Evolutionary conservation across 371 early-diverging fungal species (phyloP).

Genomic region (Zopfochytrium polystomum): DNA sequence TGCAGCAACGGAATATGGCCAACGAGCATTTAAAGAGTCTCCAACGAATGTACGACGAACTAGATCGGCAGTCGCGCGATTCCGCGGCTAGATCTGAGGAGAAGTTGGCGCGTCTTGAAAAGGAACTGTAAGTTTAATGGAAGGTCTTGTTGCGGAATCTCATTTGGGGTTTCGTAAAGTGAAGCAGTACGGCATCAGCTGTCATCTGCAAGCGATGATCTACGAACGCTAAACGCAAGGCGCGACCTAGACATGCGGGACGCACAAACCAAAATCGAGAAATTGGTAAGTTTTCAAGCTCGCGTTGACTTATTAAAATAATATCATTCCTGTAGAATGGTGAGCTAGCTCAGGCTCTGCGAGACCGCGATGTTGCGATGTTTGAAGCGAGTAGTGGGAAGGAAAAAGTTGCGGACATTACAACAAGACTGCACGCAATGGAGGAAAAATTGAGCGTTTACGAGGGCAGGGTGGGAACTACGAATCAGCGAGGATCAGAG

Average conservation of each 20-base stretch:
- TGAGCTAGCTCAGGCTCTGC: constrained; percentile 10
- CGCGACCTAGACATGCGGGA: constrained; percentile 30
- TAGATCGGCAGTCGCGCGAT: constrained; percentile 38
- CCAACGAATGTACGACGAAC: constrained; percentile 37
- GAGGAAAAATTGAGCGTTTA: constrained; percentile 31
- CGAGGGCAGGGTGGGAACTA: constrained; percentile 10
- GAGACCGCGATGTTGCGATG: constrained; percentile 18
- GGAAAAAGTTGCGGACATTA: constrained; percentile 26
- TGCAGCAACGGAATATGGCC: constrained; percentile 43
- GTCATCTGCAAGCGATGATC: constrained; percentile 19
- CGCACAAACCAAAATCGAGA: constrained; percentile 22
- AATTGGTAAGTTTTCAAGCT: constrained; percentile 14
- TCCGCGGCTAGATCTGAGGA: constrained; percentile 44
- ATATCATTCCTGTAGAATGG: neutral
- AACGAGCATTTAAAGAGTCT: constrained; percentile 31
- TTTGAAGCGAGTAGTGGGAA: neutral
- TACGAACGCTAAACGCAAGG: constrained; percentile 10
- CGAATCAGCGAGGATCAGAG: neutral
- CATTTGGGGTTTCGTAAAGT: neutral
- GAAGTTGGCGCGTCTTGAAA: constrained; percentile 38
- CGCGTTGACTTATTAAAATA: neutral
- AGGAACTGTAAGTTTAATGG: constrained; percentile 40
- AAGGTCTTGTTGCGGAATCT: neutral
- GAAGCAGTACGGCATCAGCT: constrained; percentile 26
- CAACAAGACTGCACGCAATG: constrained; percentile 19